Base-by-base conservation (phyloP, 208 protist species). In the Wallacemonas collosoma region DNA sequence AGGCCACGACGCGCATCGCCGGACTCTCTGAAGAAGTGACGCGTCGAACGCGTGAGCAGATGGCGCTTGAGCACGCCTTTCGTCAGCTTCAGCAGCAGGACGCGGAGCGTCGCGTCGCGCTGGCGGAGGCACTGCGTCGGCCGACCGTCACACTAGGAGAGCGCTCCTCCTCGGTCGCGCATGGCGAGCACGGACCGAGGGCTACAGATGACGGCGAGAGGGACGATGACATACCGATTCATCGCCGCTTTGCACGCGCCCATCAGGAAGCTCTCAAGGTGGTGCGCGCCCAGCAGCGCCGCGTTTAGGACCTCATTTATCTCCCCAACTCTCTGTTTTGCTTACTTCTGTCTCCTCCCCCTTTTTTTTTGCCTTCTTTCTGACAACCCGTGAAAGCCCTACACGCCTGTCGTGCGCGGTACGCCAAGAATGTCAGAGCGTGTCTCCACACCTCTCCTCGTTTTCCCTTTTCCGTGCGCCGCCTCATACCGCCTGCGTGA, bases 181-280 rank as follows among this genome's bases (percentile, higher is more conserved):
- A 26, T 26, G 26, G 26, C 26, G 26, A 26, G 26, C 26, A 26
- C 26, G 26, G 26, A 26, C 26, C 26, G 26, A 0, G 26, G 26
- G 26, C 26, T 26, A 26, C 11, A 17, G 48, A 35, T 14, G 15
- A 15, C 54, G 68, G 3, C 40, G 58, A 12, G 41, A 41, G 61
- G 0, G 79, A 81, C 35, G 75, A 83, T 14, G 79, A 93, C 50
- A 48, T 94, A 11, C 79, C 91, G 3, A 79, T 95, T 11, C 91
- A 95, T 70, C 72, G 75, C 9, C 83, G 91, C 35, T 95, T 95
- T 79, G 84, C 80, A 1, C 84, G 88, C 43, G 91, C 91, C 14
- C 91, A 95, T 72, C 80, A 85, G 61, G 86, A 90, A 63, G 91
- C 91, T 40, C 56, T 88, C 53, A 79, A 86, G 5, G 83, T 84